Evolutionary conservation across 768 basidiomycete species (phyloP).

Genomic region (Psilocybe sp.): DNA sequence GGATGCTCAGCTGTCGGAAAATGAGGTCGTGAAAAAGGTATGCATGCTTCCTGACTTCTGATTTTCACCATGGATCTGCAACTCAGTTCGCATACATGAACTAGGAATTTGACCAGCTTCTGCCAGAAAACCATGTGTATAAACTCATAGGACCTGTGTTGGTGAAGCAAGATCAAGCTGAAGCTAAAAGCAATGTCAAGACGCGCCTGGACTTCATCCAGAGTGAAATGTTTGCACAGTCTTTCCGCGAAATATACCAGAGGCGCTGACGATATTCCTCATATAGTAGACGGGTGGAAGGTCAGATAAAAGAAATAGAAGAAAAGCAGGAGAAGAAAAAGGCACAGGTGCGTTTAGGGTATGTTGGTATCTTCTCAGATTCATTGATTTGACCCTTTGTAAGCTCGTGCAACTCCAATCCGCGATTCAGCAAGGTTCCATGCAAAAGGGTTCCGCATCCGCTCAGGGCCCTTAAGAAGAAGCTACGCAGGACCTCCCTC

Average conservation of each 20-base stretch:
- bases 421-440: constrained; percentile 37
- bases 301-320: constrained; percentile 76
- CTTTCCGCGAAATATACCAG: background rate
- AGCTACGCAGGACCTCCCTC: too few species aligned
- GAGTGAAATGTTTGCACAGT: constrained; percentile 72
- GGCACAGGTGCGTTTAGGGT: constrained; percentile 54
- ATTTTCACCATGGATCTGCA: background rate
- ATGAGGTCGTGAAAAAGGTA: constrained; percentile 89
- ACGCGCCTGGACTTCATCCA: constrained; percentile 88
- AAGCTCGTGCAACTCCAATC: constrained; percentile 71
- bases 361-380: constrained; percentile 1
- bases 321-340: constrained; percentile 80
- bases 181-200: constrained; percentile 85
- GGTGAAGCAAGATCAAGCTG: constrained; percentile 82
- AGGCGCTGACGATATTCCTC: constrained; percentile 6
- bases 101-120: constrained; percentile 81
- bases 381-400: constrained; percentile 1
- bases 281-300: constrained; percentile 63
- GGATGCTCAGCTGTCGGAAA: constrained; percentile 90
- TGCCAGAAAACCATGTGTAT: constrained; percentile 76
- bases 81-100: background rate
- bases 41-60: background rate
- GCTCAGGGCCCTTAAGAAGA: too few species aligned
- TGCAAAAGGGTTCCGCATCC: background rate
- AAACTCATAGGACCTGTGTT: constrained; percentile 91